phyloP scores from a whole-genome alignment of 176 grass and related monocot species.

The Aegilops sharonensis region DNA sequence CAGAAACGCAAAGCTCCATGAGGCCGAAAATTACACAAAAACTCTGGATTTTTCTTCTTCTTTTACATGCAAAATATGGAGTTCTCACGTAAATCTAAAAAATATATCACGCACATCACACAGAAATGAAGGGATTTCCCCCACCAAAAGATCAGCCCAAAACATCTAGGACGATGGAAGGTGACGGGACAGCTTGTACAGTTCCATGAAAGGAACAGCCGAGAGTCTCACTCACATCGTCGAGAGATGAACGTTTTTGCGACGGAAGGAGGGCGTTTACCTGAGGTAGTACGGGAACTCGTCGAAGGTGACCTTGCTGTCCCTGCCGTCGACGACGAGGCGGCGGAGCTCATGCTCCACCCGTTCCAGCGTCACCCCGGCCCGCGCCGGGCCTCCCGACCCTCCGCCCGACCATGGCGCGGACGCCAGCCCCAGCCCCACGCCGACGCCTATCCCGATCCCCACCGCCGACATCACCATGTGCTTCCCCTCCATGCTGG shows the following conservation, averaged over 20 bases:
- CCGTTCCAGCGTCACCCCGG: slow-evolving; percentile 55
- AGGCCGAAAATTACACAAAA: neutral
- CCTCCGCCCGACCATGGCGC: slow-evolving; percentile 40
- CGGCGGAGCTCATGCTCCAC: slow-evolving; percentile 77
- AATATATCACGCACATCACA: neutral
- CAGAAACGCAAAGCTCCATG: neutral
- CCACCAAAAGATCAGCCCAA: neutral
- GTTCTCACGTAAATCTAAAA: neutral
- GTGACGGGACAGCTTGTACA: neutral
- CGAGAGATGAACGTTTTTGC: neutral
- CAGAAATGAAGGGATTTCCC: neutral
- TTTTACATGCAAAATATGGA: neutral
- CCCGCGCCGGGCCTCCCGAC: neutral
- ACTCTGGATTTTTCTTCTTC: neutral
- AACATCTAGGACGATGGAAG: neutral
- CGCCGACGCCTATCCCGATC: slow-evolving; percentile 78
- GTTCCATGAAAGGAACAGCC: neutral
- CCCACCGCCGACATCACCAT: slow-evolving; percentile 89
- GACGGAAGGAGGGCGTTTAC: slow-evolving; percentile 6
- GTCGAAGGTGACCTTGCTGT: slow-evolving; percentile 81
- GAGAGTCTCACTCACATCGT: neutral
- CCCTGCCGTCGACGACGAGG: slow-evolving; percentile 48
- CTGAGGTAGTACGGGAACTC: slow-evolving; percentile 94
- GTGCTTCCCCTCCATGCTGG: slow-evolving; percentile 83
- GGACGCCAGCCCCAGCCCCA: slow-evolving; percentile 78